phyloP scores from a whole-genome alignment of 2,329 filamentous ascomycete species.

The Curvularia sp. region DNA sequence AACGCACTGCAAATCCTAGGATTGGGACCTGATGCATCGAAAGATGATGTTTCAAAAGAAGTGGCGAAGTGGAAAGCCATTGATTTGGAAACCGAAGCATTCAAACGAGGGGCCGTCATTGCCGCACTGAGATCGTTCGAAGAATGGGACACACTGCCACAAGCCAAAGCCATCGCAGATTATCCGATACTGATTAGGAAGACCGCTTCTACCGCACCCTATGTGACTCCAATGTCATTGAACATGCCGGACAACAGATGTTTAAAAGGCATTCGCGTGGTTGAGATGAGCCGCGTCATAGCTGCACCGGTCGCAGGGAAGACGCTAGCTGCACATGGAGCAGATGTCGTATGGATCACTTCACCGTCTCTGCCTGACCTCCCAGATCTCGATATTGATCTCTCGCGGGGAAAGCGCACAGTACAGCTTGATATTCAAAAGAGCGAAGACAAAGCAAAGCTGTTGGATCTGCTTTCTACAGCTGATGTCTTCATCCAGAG shows the following conservation, averaged over 20 bases:
- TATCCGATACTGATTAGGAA: constrained; percentile 57
- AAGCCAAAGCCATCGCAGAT: constrained; percentile 54
- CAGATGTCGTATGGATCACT: constrained; percentile 57
- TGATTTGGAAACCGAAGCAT: constrained; percentile 58
- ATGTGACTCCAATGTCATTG: constrained; percentile 8
- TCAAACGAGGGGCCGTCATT: constrained; percentile 54
- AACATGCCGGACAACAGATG: constrained; percentile 32
- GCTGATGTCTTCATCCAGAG: constrained; percentile 64
- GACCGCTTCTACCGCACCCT: constrained; percentile 31
- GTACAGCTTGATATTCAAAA: constrained; percentile 57
- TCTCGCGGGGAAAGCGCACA: constrained; percentile 59
- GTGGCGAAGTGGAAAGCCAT: constrained; percentile 53
- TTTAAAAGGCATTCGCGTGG: constrained; percentile 52
- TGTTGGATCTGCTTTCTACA: constrained; percentile 55
- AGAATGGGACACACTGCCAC: constrained; percentile 61
- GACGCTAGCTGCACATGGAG: constrained; percentile 55
- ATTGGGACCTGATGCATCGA: constrained; percentile 42
- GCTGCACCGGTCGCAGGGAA: constrained; percentile 55
- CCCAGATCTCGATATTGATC: constrained; percentile 50
- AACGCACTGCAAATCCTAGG: constrained; percentile 56
- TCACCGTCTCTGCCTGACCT: constrained; percentile 54
- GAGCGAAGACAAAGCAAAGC: constrained; percentile 49
- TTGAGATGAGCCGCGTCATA: constrained; percentile 54
- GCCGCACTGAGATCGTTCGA: constrained; percentile 59
- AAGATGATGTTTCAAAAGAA: constrained; percentile 51